Evolutionary conservation across 495 filamentous ascomycete species (phyloP).

Genomic region (Aspergillus kassunensis): DNA sequence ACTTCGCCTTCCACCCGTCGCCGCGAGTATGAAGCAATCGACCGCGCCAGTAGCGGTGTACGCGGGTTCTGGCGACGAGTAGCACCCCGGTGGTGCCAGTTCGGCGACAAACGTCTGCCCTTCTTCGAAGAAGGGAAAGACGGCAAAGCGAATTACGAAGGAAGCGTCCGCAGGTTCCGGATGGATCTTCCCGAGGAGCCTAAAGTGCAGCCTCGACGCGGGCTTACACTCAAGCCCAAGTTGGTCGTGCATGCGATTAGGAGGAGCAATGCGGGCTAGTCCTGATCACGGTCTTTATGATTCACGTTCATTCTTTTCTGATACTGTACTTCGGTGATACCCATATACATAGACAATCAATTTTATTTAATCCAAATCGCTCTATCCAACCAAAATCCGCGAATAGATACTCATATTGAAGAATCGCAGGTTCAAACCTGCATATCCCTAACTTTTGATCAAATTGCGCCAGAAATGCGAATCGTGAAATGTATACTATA

Average conservation of each 20-base stretch:
- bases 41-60: constrained; percentile 43
- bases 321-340: too few relatives aligned
- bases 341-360: background rate
- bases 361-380: too few relatives aligned
- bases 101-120: constrained; percentile 26
- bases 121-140: constrained; percentile 42
- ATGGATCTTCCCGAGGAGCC: constrained; percentile 43
- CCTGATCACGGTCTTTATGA: background rate
- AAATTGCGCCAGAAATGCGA: background rate
- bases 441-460: background rate
- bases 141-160: constrained; percentile 37
- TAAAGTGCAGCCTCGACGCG: constrained; percentile 3
- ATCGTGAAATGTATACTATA: background rate
- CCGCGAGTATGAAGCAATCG: constrained; percentile 47
- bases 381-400: too few relatives aligned
- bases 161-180: constrained; percentile 47
- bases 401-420: background rate
- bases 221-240: constrained; percentile 15
- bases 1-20: constrained; percentile 44
- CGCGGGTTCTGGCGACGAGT: constrained; percentile 43
- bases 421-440: too few relatives aligned
- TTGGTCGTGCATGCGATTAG: constrained; percentile 8
- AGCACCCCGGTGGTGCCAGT: constrained; percentile 40
- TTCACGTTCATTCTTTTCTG: background rate
- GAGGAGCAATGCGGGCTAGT: constrained; percentile 1